phyloP scores from a whole-genome alignment of 2,329 filamentous ascomycete species.

The Aspergillus felis region DNA sequence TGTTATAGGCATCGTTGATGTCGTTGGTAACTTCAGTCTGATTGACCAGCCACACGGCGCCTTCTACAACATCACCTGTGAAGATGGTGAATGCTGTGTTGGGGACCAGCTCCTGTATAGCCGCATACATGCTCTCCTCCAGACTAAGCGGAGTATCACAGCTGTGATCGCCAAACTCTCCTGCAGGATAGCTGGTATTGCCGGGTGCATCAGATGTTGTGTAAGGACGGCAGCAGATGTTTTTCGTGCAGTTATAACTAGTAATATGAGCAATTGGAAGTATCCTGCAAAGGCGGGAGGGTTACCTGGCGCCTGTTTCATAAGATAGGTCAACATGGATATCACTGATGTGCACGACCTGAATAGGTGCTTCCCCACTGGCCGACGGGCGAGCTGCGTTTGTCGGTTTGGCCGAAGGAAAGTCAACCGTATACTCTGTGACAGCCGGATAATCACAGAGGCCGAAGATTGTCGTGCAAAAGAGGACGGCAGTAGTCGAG shows the following conservation, averaged over 20 bases:
- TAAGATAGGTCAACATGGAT: slow-evolving; percentile 56
- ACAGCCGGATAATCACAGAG: slow-evolving; percentile 49
- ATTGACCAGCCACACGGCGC: slow-evolving; percentile 39
- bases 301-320: slow-evolving; percentile 46
- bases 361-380: slow-evolving; percentile 46
- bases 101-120: slow-evolving; percentile 40
- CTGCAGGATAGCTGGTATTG: slow-evolving; percentile 47
- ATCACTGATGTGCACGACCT: slow-evolving; percentile 56
- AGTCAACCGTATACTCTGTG: slow-evolving; percentile 39
- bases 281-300: not conserved
- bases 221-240: slow-evolving; percentile 56
- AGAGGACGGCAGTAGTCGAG: slow-evolving; percentile 48
- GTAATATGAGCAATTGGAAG: not conserved
- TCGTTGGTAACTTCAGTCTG: slow-evolving; percentile 32
- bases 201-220: slow-evolving; percentile 38
- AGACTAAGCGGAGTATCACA: slow-evolving; percentile 51
- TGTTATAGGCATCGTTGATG: slow-evolving; percentile 45
- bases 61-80: slow-evolving; percentile 57
- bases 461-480: slow-evolving; percentile 52
- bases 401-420: slow-evolving; percentile 40
- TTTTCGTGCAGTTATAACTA: slow-evolving; percentile 49
- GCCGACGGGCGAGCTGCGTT: slow-evolving; percentile 37
- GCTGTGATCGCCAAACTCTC: slow-evolving; percentile 49
- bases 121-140: slow-evolving; percentile 52
- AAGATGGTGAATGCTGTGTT: slow-evolving; percentile 51